Evolutionary conservation across 2,329 filamentous ascomycete species (phyloP).

Genomic region (Beauveria sp.): DNA sequence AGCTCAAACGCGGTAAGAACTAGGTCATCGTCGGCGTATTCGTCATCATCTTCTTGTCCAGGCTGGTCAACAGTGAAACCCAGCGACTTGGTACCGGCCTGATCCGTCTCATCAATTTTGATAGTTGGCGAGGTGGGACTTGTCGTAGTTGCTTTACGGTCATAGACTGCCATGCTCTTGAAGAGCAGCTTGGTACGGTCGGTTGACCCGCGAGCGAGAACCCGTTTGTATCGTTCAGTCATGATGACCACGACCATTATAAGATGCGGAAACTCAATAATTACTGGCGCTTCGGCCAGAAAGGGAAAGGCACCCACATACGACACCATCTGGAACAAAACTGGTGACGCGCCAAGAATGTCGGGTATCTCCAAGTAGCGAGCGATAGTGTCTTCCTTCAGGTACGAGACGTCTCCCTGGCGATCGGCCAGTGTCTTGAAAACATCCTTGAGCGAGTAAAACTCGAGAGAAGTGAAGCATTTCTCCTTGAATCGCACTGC

Average conservation of each 20-base stretch:
- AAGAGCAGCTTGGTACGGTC: conserved; percentile 61
- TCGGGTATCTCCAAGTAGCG: conserved; percentile 69
- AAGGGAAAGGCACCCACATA: conserved; percentile 70
- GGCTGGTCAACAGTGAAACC: conserved; percentile 42
- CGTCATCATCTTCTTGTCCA: conserved; percentile 30
- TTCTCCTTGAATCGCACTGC: conserved; percentile 58
- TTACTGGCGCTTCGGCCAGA: conserved; percentile 59
- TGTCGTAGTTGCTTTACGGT: conserved; percentile 43
- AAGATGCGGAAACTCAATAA: conserved; percentile 61
- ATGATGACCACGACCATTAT: conserved; percentile 66
- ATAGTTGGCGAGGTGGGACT: conserved; percentile 9
- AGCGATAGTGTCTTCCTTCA: conserved; percentile 61
- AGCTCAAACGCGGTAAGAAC: conserved; percentile 62
- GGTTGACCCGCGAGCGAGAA: conserved; percentile 49
- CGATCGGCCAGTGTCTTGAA: conserved; percentile 63
- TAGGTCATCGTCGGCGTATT: conserved; percentile 51
- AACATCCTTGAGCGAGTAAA: conserved; percentile 67
- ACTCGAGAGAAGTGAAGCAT: conserved; percentile 63
- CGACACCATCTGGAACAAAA: conserved; percentile 65
- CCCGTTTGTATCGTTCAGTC: conserved; percentile 60
- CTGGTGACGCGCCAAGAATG: conserved; percentile 56
- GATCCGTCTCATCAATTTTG: not conserved
- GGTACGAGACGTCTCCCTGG: conserved; percentile 53
- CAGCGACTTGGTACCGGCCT: not conserved
- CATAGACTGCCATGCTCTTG: conserved; percentile 64